Evolutionary conservation across 108 stramenopile species (phyloP), one percentile per base, ranked within the genome.

Genomic region (Stephanodiscus triporus): DNA sequence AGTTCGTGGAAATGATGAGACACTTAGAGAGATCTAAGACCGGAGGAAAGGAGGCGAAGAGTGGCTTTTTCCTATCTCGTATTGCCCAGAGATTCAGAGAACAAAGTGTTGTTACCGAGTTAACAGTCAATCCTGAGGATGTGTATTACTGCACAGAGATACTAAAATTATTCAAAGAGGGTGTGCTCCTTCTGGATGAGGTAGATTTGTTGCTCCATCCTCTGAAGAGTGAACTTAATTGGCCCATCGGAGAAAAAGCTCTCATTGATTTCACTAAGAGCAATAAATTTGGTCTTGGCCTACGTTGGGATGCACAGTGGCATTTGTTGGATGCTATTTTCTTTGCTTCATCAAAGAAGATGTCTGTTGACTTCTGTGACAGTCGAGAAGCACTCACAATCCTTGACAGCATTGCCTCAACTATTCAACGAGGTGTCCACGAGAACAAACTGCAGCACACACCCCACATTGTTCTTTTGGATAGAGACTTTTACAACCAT

Each of bases 221-320:
- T 5, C 85, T 99, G 50, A 98, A 98, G 82, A 96, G 95, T 69
- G 99, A 99, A 82, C 85, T 99, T 63, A 99, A 99, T 83, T 99
- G 98, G 97, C 99, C 98, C 8, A 93, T 98, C 34, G 99, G 99
- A 7, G 65, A 87, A 24, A 99, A 99, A 75, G 84, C 93, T 29
- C 97, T 98, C 1, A 97, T 99, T 53, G 99, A 99, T 86, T 97
- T 96, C 70, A 97, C 97, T 2, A 78, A 90, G 36, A 82, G 86
- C 36, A 91, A 91, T 68, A 80, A 80, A 63, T 78, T 96, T 67
- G 96, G 96, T 10, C 72, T 90, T 36, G 95, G 95, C 37, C 76
- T 98, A 14, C 93, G 99, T 27, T 99, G 99, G 99, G 87, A 97
- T 56, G 73, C 97, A 58, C 97, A 97, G 37, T 97, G 96, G 86